Evolutionary conservation across 305 asterid species (phyloP), one percentile per base, ranked within the genome.

Genomic region (Coffea humblotiana): DNA sequence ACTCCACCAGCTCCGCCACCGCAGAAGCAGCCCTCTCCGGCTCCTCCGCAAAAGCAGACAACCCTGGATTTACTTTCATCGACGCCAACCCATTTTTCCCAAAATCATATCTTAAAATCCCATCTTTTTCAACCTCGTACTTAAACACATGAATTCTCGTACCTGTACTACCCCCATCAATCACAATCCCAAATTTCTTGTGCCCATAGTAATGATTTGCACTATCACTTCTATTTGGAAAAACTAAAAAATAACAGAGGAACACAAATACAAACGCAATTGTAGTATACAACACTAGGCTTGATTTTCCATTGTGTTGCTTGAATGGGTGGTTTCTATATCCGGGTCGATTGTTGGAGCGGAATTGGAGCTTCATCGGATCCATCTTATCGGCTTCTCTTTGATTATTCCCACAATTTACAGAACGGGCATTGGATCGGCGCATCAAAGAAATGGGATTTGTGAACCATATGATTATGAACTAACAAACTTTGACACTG

Each of bases 131-230:
- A 76, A 90, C 86, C 76, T 85, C 88, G 80, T 89, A 96, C 77
- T 88, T 87, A 75, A 96, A 94, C 86, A 94, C 98, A 47, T 96
- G 98, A 70, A 94, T 90, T 78, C 98, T 90, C 74, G 94, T 90
- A 61, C 99, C 99, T 4, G 98, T 94, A 82, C 99, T 96, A 25
- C 98, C 99, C 3, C 99, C 99, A 77, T 96, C 99, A 45, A 96
- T 91, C 82, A 96, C 95, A 77, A 94, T 88, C 82, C 94, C 91
- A 78, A 90, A 94, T 72, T 80, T 88, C 80, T 54, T 82, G 40
- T 73, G 77, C 5, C 51, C 86, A 45, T 48, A 7, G 21, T 64
- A 64, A 64, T 10, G 70, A 75, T 76, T 78, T 64, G 37, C 74
- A 45, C 60, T 80, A 65, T 86, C 83, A 78, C 77, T 14, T 10